These are phyloP conservation scores for Encephalitozoon intestinalis DNA, from an alignment of 371 early-diverging fungal genomes.

Conservation along the genomic window DNA sequence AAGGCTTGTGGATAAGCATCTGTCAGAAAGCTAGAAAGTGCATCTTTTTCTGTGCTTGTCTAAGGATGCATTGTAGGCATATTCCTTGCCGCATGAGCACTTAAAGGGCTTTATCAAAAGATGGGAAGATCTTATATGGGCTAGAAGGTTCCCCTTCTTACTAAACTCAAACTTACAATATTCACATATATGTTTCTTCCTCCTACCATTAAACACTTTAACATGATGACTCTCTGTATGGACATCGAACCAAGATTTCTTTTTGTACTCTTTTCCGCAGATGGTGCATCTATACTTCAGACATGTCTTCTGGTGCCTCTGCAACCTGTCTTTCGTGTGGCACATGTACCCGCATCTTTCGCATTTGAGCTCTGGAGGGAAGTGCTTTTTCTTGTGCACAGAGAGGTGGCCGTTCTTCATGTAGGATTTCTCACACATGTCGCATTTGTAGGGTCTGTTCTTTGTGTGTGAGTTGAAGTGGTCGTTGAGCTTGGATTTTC, in stretches of 20 bases:
- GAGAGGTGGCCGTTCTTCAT: slow-evolving; percentile 1
- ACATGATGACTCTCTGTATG: slow-evolving; percentile 4
- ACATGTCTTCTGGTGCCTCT: not conserved
- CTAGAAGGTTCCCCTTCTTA: slow-evolving; percentile 2
- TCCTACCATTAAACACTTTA: not conserved
- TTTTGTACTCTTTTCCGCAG: not conserved
- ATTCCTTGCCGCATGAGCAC: not conserved
- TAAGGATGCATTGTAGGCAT: not conserved
- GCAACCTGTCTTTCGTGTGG: not conserved
- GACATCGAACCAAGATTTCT: slow-evolving; percentile 1
- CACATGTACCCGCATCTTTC: not conserved
- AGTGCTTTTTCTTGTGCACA: slow-evolving; percentile 16
- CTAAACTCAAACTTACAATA: slow-evolving; percentile 4
- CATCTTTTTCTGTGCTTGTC: not conserved
- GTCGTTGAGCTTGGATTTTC: slow-evolving; percentile 28
- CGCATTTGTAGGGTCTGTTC: slow-evolving; percentile 17
- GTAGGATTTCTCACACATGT: slow-evolving; percentile 22
- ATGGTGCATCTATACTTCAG: not conserved
- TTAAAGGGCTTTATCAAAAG: not conserved
- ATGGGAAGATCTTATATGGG: not conserved
- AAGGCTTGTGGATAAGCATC: not conserved
- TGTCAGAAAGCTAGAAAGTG: not conserved
- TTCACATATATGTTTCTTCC: not conserved
- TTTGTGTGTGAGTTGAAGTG: slow-evolving; percentile 32
- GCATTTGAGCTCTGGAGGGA: not conserved